Base-by-base conservation (phyloP, 768 basidiomycete species). In the Exsudoporus frostii region DNA sequence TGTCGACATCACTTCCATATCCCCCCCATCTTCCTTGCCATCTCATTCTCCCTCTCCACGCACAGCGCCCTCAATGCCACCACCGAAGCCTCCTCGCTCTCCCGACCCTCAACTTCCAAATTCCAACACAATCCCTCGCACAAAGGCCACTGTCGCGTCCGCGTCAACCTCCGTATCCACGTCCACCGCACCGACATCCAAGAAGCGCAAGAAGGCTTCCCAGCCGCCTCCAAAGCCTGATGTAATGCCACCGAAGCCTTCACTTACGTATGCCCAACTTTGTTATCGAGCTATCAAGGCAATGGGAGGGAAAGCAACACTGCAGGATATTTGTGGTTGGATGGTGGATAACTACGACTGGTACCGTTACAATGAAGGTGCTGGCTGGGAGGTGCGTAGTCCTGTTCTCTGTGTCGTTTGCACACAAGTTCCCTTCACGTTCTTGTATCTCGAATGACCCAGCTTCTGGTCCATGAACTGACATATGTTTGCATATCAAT, bases 281-380 rank as follows among this genome's bases (percentile, higher is more conserved):
- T 96, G 95, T 60, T 91, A 90, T 70, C 85, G 88, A 36, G 90
- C 94, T 42, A 88, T 98, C 71, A 85, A 87, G 69, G 80, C 79
- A 36, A 79, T 89, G 61, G 85, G 82, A 30, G 89, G 88, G 30
- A 90, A 92, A 71, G 88, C 88, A n/a, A 94, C 95, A 1, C 65
- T 96, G 41, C 90, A 93, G 59, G 91, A 94, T 61, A 92, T 98
- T 43, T 91, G 90, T 66, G 81, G 83, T 34, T 98, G 94, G 93
- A 92, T 98, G 59, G 83, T 86, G 70, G 84, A 84, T 43, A 86
- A 82, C 55, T 88, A 87, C 70, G 93, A 95, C 59, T 96, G 92
- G 80, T 98, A 96, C 73, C 81, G 83, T 48, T 86, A 86, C 64
- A 87, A 88, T 52, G 87, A 90, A 65, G 85, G 86, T 45, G 74